Percentiles rank a stretch among this genome's conserved stretches.
phyloP scores from a whole-genome alignment of 495 filamentous ascomycete genomes.

The Hypomontagnella monticulosa region DNA sequence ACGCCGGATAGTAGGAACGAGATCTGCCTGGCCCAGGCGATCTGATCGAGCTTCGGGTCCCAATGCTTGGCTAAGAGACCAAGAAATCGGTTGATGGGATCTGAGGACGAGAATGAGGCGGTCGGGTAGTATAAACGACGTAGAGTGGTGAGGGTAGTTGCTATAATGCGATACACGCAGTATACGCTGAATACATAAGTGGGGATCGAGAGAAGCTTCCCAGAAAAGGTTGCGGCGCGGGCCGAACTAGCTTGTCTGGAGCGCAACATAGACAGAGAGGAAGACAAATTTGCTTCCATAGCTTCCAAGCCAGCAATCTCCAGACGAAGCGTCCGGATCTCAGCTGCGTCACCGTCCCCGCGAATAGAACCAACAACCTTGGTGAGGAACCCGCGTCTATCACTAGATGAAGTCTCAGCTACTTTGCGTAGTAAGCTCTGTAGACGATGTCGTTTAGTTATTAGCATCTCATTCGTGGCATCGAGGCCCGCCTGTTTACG shows the following conservation, averaged over 20 bases:
- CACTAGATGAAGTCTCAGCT: conserved; percentile 51
- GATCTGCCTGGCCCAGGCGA: conserved; percentile 80
- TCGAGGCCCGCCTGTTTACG: conserved; percentile 78
- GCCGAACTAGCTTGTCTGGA: conserved; percentile 66
- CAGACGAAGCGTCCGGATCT: conserved; percentile 71
- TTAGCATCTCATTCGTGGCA: conserved; percentile 78
- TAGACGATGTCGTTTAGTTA: conserved; percentile 72
- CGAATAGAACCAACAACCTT: conserved; percentile 73
- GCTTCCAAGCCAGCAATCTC: conserved; percentile 81
- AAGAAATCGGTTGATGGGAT: conserved; percentile 80
- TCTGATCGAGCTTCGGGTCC: conserved; percentile 73
- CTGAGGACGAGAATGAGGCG: conserved; percentile 71
- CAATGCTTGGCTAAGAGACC: conserved; percentile 77
- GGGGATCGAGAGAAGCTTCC: conserved; percentile 65
- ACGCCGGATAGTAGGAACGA: conserved; percentile 80
- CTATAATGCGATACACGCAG: conserved; percentile 78
- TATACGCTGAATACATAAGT: conserved; percentile 76
- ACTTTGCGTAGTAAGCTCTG: conserved; percentile 71
- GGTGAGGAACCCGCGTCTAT: conserved; percentile 67
- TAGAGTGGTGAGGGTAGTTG: conserved; percentile 69
- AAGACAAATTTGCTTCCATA: conserved; percentile 73
- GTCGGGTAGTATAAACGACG: conserved; percentile 61
- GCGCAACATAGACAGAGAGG: conserved; percentile 67
- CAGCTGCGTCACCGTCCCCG: conserved; percentile 67
- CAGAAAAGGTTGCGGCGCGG: conserved; percentile 68